Evolutionary conservation across 768 basidiomycete genomes (phyloP), one percentile per base, ranked within the genome.

Genomic region (Boletus rubescentipes): DNA sequence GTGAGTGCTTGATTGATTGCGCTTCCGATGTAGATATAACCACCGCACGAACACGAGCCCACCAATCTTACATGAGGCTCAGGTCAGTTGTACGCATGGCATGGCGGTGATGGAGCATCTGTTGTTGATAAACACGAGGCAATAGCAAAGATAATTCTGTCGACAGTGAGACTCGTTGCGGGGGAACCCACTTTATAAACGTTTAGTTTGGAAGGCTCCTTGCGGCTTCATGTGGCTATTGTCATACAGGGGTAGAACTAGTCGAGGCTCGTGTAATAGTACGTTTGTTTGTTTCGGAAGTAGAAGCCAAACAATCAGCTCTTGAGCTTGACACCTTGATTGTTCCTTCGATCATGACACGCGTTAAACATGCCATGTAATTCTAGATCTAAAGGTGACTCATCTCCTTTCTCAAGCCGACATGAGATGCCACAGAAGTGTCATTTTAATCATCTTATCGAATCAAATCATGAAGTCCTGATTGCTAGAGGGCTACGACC

Each of bases 21-120:
- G 46, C 49, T 49, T 61, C 58, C 54, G 59, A 61, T 21, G 58
- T 39, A 65, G 67, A 68, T 69, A 67, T 68, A 68, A 65, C 49
- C 43, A 48, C 36, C 43, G 21, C 45, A 40, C 15, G 30, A 40
- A 54, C 61, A 60, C 49, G 61, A 53, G 42, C 51, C 39, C 51
- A 53, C 21, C 40, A 38, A 51, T 46, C 44, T 48, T 53, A 59
- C 67, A 68, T 49, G 67, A 62, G 67, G 68, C 45, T 67, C 32
- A 61, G 67, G 67, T 54, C 65, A 68, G 61, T 63, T 57, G 48
- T 58, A 26, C 57, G 53, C 67, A 54, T 68, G 67, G 54, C 52
- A 65, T 39, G 67, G 55, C 59, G 29, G 49, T 60, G 55, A 58
- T 15, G 38, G 46, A 52, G 15, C 46, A 56, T 61, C 57, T 43